These are phyloP conservation scores for Sporothrix globosa DNA, from an alignment of 2,329 filamentous ascomycete genomes.

Conservation along the genomic window DNA sequence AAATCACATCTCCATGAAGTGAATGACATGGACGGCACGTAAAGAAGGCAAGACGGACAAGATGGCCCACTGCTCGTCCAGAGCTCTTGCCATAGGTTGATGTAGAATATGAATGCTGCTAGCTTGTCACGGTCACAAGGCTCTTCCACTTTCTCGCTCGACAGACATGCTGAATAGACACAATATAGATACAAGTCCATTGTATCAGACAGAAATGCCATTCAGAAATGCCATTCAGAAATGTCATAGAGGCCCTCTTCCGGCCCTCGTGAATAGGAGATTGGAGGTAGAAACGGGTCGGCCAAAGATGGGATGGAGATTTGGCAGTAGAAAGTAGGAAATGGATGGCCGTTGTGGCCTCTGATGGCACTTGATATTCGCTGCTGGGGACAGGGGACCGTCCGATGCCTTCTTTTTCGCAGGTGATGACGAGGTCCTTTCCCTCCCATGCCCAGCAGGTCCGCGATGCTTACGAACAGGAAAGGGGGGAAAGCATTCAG, in stretches of 20 bases:
- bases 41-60: not conserved
- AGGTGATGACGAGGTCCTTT: conserved; percentile 15
- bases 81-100: not conserved
- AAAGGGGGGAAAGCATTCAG: not conserved
- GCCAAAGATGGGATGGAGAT: not conserved
- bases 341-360: not conserved
- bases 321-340: not conserved
- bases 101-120: not conserved
- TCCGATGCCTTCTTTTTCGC: not conserved
- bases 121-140: conserved; percentile 4
- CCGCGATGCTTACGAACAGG: not conserved
- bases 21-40: not conserved
- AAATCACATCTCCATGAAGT: too few species aligned
- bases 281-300: not conserved
- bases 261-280: too few species aligned
- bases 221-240: too few species aligned
- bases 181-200: not conserved
- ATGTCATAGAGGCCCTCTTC: too few species aligned
- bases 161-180: not conserved
- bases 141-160: not conserved
- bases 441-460: not conserved
- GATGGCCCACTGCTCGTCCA: not conserved
- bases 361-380: not conserved
- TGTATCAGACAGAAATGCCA: not conserved
- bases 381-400: not conserved